A percentile compares a stretch with the other conserved stretches of the same genome.
phyloP scores from a whole-genome alignment of 2,329 filamentous ascomycete species.

The Colletotrichum filicis region DNA sequence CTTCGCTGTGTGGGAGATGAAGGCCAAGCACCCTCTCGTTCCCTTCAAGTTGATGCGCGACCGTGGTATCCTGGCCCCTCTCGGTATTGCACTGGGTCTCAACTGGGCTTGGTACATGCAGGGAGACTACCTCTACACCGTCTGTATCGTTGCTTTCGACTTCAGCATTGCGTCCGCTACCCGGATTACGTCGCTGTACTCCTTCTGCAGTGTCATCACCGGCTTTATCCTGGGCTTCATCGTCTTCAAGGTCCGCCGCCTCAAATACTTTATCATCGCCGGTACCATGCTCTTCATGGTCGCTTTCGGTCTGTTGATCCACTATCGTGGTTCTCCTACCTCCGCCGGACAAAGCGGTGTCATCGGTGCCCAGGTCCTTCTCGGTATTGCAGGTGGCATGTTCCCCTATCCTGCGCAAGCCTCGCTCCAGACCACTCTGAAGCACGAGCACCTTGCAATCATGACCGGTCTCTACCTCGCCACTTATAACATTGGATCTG shows the following conservation, averaged over 20 bases:
- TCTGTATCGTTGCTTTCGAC: constrained; percentile 70
- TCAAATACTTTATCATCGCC: constrained; percentile 72
- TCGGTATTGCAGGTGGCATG: constrained; percentile 72
- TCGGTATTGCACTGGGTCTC: constrained; percentile 67
- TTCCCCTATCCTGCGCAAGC: constrained; percentile 64
- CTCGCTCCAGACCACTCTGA: constrained; percentile 53
- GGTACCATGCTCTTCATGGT: constrained; percentile 71
- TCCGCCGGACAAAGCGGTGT: constrained; percentile 62
- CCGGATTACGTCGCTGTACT: constrained; percentile 69
- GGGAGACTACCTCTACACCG: constrained; percentile 72
- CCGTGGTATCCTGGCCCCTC: constrained; percentile 71
- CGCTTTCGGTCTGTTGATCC: constrained; percentile 73
- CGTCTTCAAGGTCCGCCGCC: constrained; percentile 66
- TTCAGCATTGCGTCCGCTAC: constrained; percentile 67
- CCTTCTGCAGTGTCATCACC: constrained; percentile 65
- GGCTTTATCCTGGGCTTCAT: constrained; percentile 67
- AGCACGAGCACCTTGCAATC: constrained; percentile 68
- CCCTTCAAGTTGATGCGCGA: constrained; percentile 72
- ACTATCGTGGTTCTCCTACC: constrained; percentile 64
- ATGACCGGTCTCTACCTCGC: constrained; percentile 73
- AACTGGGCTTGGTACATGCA: constrained; percentile 73
- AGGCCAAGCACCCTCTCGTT: constrained; percentile 64
- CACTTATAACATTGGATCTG: constrained; percentile 71
- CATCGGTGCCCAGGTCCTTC: constrained; percentile 70
- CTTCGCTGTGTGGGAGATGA: constrained; percentile 61